Evolutionary conservation across 2,329 filamentous ascomycete genomes (phyloP).

Genomic region (Aspergillus fijiensis): DNA sequence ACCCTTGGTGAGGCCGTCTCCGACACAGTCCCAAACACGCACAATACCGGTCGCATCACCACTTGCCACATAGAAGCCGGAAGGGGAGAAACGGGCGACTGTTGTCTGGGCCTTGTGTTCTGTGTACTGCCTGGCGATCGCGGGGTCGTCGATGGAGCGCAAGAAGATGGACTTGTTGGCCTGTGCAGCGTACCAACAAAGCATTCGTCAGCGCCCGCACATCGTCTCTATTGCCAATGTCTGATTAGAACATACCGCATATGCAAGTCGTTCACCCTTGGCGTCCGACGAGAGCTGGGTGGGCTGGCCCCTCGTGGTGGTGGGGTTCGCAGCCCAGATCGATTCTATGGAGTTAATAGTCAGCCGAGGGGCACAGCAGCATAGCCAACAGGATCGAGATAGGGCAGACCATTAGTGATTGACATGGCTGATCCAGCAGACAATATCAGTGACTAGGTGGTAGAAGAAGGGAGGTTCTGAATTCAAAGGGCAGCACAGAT

Average conservation of each 20-base stretch:
- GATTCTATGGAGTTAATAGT: constrained; percentile 48
- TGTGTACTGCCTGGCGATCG: constrained; percentile 83
- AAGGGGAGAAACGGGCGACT: constrained; percentile 90
- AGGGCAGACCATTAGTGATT: constrained; percentile 44
- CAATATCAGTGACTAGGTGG: constrained; percentile 1
- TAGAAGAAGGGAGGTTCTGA: neutral
- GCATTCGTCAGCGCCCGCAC: neutral
- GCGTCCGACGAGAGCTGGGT: constrained; percentile 84
- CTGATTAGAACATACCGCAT: constrained; percentile 62
- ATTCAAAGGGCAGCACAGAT: constrained; percentile 1
- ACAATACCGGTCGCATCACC: constrained; percentile 84
- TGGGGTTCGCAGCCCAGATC: constrained; percentile 83
- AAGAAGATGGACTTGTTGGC: constrained; percentile 96
- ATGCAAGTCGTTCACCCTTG: constrained; percentile 89
- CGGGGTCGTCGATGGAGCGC: constrained; percentile 87
- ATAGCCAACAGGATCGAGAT: neutral
- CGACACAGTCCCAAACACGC: constrained; percentile 84
- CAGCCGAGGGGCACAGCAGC: neutral
- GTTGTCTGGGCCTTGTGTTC: constrained; percentile 86
- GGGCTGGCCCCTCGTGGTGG: constrained; percentile 79
- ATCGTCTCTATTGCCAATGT: neutral
- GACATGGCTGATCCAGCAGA: constrained; percentile 37
- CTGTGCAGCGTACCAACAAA: constrained; percentile 45
- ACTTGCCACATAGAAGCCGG: constrained; percentile 90
- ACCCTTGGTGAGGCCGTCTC: constrained; percentile 85